Base-by-base conservation (phyloP, 2,329 filamentous ascomycete genomes). In the Biscogniauxia mediterranea region DNA sequence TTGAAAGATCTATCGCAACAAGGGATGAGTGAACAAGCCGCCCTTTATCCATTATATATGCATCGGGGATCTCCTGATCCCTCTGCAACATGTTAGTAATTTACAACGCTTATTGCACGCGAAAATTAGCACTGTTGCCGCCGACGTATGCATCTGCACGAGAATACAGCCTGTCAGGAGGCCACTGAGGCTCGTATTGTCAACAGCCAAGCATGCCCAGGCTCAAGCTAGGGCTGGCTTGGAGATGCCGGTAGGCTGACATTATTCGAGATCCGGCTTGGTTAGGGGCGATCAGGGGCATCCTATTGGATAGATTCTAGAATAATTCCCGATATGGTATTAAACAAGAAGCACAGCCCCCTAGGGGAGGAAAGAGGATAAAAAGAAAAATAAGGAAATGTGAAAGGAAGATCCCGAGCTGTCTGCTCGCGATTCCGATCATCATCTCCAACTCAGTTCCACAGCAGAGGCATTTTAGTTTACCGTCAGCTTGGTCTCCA, bases 231-330 rank as follows among this genome's bases (percentile, higher is more conserved):
- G 38, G 38, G 38, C 11, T 46, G 55, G 46, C 56, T 55, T 57
- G 25, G 55, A 59, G 32, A 54, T 50, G 51, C 55, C 20, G 54
- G 49, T 17, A 56, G 52, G 23, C 50, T 21, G 50, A 25, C 4
- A 52, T 21, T 21, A 19, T 20, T 25, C 50, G 19, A 25, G 19
- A 52, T 32, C 28, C 17, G 11, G 15, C 19, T 25, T 23, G 19
- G 50, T 17, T 25, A 52, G 50, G 50, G 58, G 50, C 52, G 57
- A 62, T 61, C 61, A 49, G 59, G 49, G 57, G 55, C 38, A 53
- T 61, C 52, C 53, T 52, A 65, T 65, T 63, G 59, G 61, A 21
- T 49, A 26, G 23, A 25, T 57, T 59, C 57, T 42, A 46, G 19
- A 38, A 58, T 25, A 26, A 25, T 32, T 54, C 61, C 57, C 57